Base-by-base conservation (phyloP, 257 asterid species). In the Petunia secreta region DNA sequence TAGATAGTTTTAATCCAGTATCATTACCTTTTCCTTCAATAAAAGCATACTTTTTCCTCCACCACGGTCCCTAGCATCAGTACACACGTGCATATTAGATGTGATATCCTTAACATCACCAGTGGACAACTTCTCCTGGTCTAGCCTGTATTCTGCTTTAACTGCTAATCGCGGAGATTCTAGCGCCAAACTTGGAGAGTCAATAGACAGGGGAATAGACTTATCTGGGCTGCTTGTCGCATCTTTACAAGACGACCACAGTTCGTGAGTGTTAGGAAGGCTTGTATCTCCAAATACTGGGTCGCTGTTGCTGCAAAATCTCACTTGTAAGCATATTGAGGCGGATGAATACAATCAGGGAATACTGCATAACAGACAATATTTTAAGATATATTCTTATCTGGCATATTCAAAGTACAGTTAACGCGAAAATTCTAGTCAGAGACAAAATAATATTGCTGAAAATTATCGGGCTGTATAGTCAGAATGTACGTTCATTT, bases 161-260 rank as follows among this genome's bases (percentile, higher is more conserved):
- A 68, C 80, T 81, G 85, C 91, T 71, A 84, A 84, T 75, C 68
- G 84, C n/a, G 80, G 81, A 64, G 80, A 84, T 55, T 92, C 86
- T 36, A 89, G 78, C 4, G 81, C 84, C 85, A 89, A 83, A 86
- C 88, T 85, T 82, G 91, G 88, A 77, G 90, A 86, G 86, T 89
- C 96, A 53, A 85, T 87, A 68, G 92, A 85, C 80, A 89, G 82
- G 80, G 88, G 88, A 85, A 83, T 46, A 16, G 86, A 80, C 67
- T 79, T 85, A 15, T 82, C 80, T 57, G 91, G 89, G 77, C 87
- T 87, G 86, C 87, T 82, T 48, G 89, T 81, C 63, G 82, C 85
- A 82, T 91, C 95, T 84, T 91, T 90, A 85, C 93, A 88, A 85
- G 97, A 87, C 6, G 94, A 85, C 99, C 99, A 92, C 54, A 88